Conservation (phyloP, 2,329 filamentous ascomycete species). For the Exophiala alcalophila region DNA sequence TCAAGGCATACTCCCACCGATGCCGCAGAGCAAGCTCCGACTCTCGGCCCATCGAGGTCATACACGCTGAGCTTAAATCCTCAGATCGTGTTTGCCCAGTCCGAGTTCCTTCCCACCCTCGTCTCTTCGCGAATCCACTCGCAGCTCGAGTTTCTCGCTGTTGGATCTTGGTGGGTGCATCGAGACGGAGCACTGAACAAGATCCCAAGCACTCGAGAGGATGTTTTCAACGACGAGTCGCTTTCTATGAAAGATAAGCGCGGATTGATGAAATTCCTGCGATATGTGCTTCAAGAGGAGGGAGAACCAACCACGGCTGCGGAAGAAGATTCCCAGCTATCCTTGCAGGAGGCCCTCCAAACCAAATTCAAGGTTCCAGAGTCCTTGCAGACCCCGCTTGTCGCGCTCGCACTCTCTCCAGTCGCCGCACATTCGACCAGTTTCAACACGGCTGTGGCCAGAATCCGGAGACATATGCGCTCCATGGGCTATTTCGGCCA, state of each 20-base stretch:
- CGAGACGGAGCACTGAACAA: slow-evolving; percentile 53
- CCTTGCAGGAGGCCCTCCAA: slow-evolving; percentile 47
- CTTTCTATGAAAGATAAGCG: slow-evolving; percentile 81
- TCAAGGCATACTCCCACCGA: slow-evolving; percentile 33
- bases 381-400: slow-evolving; percentile 62
- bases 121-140: slow-evolving; percentile 86
- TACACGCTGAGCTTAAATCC: slow-evolving; percentile 84
- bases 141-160: slow-evolving; percentile 88
- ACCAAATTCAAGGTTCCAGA: slow-evolving; percentile 65
- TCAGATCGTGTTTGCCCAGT: slow-evolving; percentile 80
- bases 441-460: slow-evolving; percentile 66
- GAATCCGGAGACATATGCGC: slow-evolving; percentile 73
- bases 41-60: slow-evolving; percentile 63
- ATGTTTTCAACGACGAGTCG: slow-evolving; percentile 75
- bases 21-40: slow-evolving; percentile 28
- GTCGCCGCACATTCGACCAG: slow-evolving; percentile 53
- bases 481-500: slow-evolving; percentile 86
- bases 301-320: slow-evolving; percentile 45
- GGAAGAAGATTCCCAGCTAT: slow-evolving; percentile 53
- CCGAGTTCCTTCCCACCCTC: slow-evolving; percentile 70
- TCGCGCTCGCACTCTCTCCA: slow-evolving; percentile 73
- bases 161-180: slow-evolving; percentile 88
- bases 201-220: slow-evolving; percentile 85
- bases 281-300: slow-evolving; percentile 74
- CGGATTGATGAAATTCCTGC: slow-evolving; percentile 86